A percentile compares a stretch with the other conserved stretches of the same genome.
Evolutionary conservation across 148 eudicot genomes (phyloP).

Genomic region (Rhododendron griersonianum): DNA sequence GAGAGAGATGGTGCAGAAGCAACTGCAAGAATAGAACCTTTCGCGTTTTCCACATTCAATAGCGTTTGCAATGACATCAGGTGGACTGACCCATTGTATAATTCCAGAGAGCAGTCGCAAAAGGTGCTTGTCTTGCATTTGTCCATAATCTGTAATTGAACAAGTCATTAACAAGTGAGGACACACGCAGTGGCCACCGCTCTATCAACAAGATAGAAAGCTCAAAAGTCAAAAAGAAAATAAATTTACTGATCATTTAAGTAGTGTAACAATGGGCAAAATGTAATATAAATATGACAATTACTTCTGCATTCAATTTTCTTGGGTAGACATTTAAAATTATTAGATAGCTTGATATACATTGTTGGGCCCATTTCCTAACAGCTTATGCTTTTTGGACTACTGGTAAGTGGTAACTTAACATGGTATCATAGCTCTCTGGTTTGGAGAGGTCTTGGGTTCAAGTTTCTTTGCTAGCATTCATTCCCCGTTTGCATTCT

Average conservation of each 20-base stretch:
- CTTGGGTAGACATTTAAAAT: neutral
- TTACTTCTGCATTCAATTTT: neutral
- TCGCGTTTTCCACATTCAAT: no score
- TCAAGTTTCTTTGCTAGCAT: no score
- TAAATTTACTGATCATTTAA: neutral
- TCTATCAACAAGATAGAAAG: neutral
- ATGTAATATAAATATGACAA: neutral
- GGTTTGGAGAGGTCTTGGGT: no score
- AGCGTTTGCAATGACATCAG: no score
- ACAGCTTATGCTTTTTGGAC: no score
- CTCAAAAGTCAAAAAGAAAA: neutral
- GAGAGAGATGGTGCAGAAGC: no score
- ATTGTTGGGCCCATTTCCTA: no score
- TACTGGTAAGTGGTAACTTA: no score
- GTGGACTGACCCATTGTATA: slow-evolving; percentile 83
- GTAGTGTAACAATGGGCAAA: neutral
- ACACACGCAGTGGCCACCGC: neutral
- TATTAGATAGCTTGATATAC: no score
- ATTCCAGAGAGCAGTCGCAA: slow-evolving; percentile 70
- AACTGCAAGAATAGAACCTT: no score
- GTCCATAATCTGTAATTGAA: slow-evolving; percentile 48
- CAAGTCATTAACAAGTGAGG: neutral
- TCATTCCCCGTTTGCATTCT: no score
- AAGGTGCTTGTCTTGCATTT: slow-evolving; percentile 75
- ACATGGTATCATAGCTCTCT: no score